A percentile compares a stretch with the other conserved stretches of the same genome.
Evolutionary conservation across 352 stramenopile species (phyloP).

Genomic region (Thraustochytrium sp.): DNA sequence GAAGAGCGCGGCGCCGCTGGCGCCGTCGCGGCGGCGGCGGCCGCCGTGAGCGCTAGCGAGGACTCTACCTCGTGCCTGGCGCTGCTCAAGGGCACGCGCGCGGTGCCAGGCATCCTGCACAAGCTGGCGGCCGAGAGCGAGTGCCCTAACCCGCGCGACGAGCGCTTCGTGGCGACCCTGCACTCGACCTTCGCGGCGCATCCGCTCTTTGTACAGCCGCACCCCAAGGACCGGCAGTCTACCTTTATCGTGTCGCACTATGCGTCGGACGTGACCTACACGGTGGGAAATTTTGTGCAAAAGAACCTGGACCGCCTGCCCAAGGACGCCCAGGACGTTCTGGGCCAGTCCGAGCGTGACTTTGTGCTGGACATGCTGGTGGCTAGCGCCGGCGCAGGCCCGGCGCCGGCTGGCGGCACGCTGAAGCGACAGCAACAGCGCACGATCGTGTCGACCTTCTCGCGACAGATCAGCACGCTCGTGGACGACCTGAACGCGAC

Average conservation of each 20-base stretch:
- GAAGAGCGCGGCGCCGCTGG: background rate
- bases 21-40: background rate
- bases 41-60: too few relatives aligned
- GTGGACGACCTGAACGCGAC: conserved; percentile 67
- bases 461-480: conserved; percentile 66
- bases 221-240: conserved; percentile 74
- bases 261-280: conserved; percentile 73
- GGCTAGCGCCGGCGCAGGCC: conserved; percentile 55
- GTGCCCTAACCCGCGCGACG: conserved; percentile 28
- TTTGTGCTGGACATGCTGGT: conserved; percentile 49
- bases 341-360: background rate
- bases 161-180: conserved; percentile 4
- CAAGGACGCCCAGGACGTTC: background rate
- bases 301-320: conserved; percentile 52
- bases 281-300: conserved; percentile 74
- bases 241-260: conserved; percentile 81
- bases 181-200: conserved; percentile 45
- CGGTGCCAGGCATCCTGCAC: background rate
- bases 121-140: conserved; percentile 27
- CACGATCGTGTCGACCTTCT: conserved; percentile 68
- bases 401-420: conserved; percentile 56
- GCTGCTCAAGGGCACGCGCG: background rate
- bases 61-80: conserved; percentile 4
- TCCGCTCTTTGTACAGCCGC: conserved; percentile 64
- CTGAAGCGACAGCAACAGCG: background rate